Base-by-base conservation (phyloP, 305 asterid species). In the Solanum hybrid region DNA sequence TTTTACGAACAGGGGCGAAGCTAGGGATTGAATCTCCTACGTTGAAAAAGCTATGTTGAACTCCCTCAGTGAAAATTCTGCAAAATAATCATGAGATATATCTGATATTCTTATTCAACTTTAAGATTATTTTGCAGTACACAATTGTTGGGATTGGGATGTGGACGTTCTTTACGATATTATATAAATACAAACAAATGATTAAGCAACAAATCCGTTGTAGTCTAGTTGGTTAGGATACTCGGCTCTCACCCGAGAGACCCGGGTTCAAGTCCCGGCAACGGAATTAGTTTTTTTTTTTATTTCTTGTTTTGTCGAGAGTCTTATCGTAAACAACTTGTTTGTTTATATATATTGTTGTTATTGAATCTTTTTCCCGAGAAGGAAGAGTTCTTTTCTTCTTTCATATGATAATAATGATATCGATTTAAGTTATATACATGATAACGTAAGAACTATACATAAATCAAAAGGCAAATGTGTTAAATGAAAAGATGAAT, bases 211-310 rank as follows among this genome's bases (percentile, higher is more conserved):
- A 24, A 85, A 24, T 71, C 93, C 91, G 93, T 91, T 89, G 93
- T 93, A 91, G 92, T 91, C 93, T 91, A 93, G 94, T 32, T 91
- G 93, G 94, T 90, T 32, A 93, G 94, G 93, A 90, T 92, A 91
- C 91, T 92, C 91, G 93, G 93, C 92, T 92, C 93, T 91, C 93
- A 90, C 93, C 93, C 90, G 91, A 92, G 90, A 92, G 92, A 91
- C 93, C 94, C 90, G 93, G 92, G 94, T 92, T 90, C 91, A 79
- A 91, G 91, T 92, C 92, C 94, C 91, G 91, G 94, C 91, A 90
- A 90, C 91, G 91, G 91, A 92, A 91, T 16, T 34, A 34, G 36
- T 1, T 38, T 38, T 38, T 38, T 37, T 46, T 51, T 16, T 17
- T 2, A 46, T 51, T 14, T 51, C 64, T 7, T 60, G 5, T 20